A percentile compares a stretch with the other conserved stretches of the same genome.
Conservation (phyloP, 805 yeast species). For the Helenozyma baotianmanensis region DNA sequence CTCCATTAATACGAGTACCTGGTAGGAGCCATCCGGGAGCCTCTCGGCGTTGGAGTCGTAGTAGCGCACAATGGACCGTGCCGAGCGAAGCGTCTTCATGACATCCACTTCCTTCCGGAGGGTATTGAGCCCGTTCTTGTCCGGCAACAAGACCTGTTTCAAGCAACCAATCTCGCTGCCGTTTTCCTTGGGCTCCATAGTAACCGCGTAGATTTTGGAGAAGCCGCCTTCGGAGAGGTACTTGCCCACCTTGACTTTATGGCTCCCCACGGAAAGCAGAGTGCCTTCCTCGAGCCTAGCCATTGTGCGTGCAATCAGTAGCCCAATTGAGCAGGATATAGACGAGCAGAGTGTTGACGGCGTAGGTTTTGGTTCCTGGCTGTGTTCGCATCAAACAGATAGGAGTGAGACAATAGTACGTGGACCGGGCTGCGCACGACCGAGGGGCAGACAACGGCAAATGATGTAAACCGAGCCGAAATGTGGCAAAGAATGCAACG, state of each 20-base stretch:
- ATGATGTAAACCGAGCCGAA: no score
- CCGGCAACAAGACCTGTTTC: conserved; percentile 70
- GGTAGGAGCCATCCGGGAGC: conserved; percentile 53
- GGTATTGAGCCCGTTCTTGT: conserved; percentile 60
- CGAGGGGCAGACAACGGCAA: no score
- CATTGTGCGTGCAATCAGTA: background rate
- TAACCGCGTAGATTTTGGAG: conserved; percentile 72
- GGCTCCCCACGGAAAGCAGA: conserved; percentile 38
- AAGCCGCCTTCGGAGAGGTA: conserved; percentile 60
- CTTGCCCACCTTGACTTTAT: conserved; percentile 29
- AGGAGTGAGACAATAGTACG: no score
- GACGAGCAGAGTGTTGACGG: no score
- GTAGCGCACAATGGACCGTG: conserved; percentile 60
- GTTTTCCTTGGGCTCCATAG: conserved; percentile 44
- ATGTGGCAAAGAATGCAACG: no score
- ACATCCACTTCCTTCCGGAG: conserved; percentile 75
- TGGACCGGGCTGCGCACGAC: no score
- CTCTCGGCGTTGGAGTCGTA: conserved; percentile 76
- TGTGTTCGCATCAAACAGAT: no score
- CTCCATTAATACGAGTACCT: conserved; percentile 90
- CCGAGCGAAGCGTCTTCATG: conserved; percentile 59
- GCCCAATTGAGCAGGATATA: background rate
- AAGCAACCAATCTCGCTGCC: conserved; percentile 56
- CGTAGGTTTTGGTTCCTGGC: no score
- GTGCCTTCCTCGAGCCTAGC: conserved; percentile 33